Conservation (phyloP, 2,329 filamentous ascomycete species). For the Leptographium galeiforme region DNA sequence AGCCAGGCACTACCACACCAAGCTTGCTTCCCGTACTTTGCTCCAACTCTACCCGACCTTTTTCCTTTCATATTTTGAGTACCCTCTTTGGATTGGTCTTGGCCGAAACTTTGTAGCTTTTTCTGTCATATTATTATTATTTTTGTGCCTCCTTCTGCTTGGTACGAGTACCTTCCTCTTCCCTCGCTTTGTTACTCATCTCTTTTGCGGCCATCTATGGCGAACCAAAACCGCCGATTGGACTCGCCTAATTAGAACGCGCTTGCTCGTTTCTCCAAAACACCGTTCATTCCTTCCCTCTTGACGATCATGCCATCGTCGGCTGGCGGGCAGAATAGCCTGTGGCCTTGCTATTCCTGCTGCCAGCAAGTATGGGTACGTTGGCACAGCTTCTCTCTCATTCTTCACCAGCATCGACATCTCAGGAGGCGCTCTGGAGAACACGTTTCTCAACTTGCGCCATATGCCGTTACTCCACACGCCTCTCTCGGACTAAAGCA, state of each 20-base stretch:
- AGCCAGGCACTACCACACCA: no score
- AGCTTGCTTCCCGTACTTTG: no score
- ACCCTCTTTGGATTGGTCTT: neutral
- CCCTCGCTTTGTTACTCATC: neutral
- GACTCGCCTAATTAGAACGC: neutral
- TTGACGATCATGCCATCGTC: constrained; percentile 2
- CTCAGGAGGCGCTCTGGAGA: neutral
- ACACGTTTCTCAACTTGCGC: neutral
- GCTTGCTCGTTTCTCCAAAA: neutral
- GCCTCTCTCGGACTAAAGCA: neutral
- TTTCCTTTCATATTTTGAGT: neutral
- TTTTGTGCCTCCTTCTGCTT: neutral
- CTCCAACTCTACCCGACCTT: no score
- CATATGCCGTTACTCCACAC: neutral
- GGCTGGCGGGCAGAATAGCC: constrained; percentile 4
- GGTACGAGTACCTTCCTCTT: neutral
- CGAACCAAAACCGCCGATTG: neutral
- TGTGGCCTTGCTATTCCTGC: constrained; percentile 20
- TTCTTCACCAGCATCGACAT: neutral
- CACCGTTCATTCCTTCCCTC: neutral
- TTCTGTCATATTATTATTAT: no score
- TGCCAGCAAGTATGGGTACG: constrained; percentile 19
- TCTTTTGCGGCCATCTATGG: neutral
- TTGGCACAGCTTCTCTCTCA: neutral
- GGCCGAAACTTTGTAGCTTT: neutral